A percentile compares a stretch with the other conserved stretches of the same genome.
Conservation (phyloP, 2,329 filamentous ascomycete genomes). For the Nannizzia gypsea region DNA sequence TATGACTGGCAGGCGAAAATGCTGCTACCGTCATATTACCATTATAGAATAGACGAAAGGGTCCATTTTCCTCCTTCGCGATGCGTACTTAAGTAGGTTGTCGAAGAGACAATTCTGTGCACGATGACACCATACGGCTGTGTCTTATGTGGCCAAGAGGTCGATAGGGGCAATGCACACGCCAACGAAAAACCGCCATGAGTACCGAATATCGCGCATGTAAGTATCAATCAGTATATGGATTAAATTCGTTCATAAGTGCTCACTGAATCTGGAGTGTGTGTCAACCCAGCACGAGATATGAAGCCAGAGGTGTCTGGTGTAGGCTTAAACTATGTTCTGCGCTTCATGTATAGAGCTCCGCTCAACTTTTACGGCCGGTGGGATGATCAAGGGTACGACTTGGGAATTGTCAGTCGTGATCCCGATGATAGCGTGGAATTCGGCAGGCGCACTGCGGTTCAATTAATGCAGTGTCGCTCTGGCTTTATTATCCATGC, state of each 20-base stretch:
- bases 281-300: not conserved
- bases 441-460: not conserved
- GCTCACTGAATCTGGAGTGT: not conserved
- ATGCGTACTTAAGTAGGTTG: no score
- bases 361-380: not conserved
- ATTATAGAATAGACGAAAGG: no score
- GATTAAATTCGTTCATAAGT: not conserved
- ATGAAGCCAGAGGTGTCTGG: not conserved
- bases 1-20: no score
- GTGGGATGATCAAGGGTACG: not conserved
- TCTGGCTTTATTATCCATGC: not conserved
- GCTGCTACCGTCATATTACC: no score
- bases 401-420: not conserved
- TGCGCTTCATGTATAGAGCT: not conserved
- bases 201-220: not conserved
- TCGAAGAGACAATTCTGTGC: no score
- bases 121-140: not conserved
- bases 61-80: no score
- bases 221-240: not conserved
- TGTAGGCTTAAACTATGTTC: not conserved
- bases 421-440: not conserved
- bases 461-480: not conserved
- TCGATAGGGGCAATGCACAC: not conserved
- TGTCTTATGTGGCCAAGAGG: not conserved
- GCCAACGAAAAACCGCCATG: not conserved